These are phyloP conservation scores for Aureoboletus auriporus DNA, from an alignment of 768 basidiomycete species.

Conservation along the genomic window DNA sequence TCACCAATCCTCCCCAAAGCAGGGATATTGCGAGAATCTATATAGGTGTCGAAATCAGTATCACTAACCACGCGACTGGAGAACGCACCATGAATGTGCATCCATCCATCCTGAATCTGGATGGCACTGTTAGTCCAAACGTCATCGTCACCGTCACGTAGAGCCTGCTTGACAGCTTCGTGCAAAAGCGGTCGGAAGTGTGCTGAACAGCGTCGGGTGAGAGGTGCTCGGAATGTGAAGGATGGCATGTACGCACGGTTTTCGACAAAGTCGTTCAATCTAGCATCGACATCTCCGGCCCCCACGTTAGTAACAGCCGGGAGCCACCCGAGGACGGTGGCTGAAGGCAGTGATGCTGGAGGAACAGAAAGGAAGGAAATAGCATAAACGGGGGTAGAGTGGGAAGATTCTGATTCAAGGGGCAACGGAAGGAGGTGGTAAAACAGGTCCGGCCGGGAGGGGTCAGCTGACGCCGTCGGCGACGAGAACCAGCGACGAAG, in stretches of 20 bases:
- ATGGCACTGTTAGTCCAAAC: conserved; percentile 60
- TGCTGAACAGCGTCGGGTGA: conserved; percentile 34
- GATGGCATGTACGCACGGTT: conserved; percentile 49
- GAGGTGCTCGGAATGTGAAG: neutral
- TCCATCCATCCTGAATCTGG: conserved; percentile 75
- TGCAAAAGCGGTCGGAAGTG: conserved; percentile 60
- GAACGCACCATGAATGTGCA: conserved; percentile 67
- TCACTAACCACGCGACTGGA: neutral
- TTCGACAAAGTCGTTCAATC: conserved; percentile 66
- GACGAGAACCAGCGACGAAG: conserved; percentile 15
- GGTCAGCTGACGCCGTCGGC: conserved; percentile 39
- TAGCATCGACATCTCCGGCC: conserved; percentile 39
- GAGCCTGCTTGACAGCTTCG: conserved; percentile 48
- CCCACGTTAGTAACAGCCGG: conserved; percentile 41
- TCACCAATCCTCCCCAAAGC: conserved; percentile 73
- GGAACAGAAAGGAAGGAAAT: conserved; percentile 55
- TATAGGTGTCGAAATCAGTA: neutral
- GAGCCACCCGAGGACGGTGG: conserved; percentile 65
- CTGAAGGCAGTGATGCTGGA: conserved; percentile 43
- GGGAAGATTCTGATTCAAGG: conserved; percentile 37
- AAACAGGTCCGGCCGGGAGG: conserved; percentile 60
- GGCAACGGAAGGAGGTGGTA: conserved; percentile 63
- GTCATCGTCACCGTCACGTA: conserved; percentile 59
- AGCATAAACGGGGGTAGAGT: conserved; percentile 50
- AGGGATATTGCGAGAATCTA: conserved; percentile 74